Evolutionary conservation across 345 rosid genomes (phyloP).

Genomic region (Sisymbrium altissimum): DNA sequence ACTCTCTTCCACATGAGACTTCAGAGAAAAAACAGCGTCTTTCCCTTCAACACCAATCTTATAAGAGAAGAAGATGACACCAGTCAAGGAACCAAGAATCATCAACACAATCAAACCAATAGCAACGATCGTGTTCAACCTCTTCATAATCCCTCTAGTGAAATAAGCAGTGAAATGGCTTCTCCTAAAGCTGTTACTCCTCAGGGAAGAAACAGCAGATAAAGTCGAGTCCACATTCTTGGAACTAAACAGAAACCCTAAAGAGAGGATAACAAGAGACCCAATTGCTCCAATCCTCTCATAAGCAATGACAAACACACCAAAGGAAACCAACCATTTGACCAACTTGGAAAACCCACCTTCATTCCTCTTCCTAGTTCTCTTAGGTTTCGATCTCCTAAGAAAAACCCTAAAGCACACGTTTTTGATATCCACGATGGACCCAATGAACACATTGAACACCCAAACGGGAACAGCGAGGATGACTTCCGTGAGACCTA

Average conservation of each 20-base stretch:
- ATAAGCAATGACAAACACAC: slow-evolving; percentile 73
- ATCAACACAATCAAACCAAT: slow-evolving; percentile 80
- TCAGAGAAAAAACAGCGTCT: slow-evolving; percentile 72
- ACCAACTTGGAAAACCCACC: slow-evolving; percentile 72
- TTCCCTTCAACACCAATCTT: slow-evolving; percentile 94
- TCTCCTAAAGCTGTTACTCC: slow-evolving; percentile 63
- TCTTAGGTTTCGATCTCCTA: slow-evolving; percentile 48
- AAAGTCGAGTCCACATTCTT: slow-evolving; percentile 64
- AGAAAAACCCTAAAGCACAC: slow-evolving; percentile 49
- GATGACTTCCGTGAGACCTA: slow-evolving; percentile 88
- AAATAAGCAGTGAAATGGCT: slow-evolving; percentile 58
- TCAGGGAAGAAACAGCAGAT: slow-evolving; percentile 66
- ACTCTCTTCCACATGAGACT: slow-evolving; percentile 77
- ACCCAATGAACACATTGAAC: slow-evolving; percentile 63
- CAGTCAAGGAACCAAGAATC: slow-evolving; percentile 69
- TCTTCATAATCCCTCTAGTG: slow-evolving; percentile 73
- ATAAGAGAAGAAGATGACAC: slow-evolving; percentile 78
- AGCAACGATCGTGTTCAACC: slow-evolving; percentile 69
- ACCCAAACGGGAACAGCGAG: slow-evolving; percentile 82
- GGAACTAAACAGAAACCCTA: slow-evolving; percentile 62
- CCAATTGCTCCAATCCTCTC: slow-evolving; percentile 70
- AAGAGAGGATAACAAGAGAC: slow-evolving; percentile 55
- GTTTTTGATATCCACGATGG: slow-evolving; percentile 73
- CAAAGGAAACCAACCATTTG: slow-evolving; percentile 73
- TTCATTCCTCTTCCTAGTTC: slow-evolving; percentile 34